Evolutionary conservation across 129 eudicot species (phyloP).

Genomic region (Flaveria robusta): DNA sequence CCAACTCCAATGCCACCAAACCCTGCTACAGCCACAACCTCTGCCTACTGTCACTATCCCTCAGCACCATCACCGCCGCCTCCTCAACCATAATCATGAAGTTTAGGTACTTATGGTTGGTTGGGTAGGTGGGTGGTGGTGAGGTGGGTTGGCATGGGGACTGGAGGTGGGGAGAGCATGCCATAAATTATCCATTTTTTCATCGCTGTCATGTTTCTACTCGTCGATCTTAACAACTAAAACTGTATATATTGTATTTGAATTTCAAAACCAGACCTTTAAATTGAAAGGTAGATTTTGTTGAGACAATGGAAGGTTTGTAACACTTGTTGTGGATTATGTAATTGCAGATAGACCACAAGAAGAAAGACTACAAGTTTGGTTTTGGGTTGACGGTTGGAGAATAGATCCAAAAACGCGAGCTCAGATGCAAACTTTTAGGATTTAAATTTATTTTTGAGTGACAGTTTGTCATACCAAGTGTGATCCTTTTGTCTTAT

Average conservation of each 20-base stretch:
- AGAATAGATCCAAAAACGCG: slow-evolving; percentile 50
- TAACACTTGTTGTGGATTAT: slow-evolving; percentile 10
- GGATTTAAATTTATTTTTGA: slow-evolving; percentile 31
- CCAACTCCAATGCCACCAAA: neutral
- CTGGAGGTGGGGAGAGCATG: neutral
- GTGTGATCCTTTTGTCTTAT: slow-evolving; percentile 31
- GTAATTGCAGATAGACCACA: slow-evolving; percentile 77
- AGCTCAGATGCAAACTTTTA: neutral
- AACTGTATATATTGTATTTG: neutral
- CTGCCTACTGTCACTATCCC: too few relatives aligned
- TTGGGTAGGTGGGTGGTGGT: too few relatives aligned
- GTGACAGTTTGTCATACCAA: slow-evolving; percentile 30
- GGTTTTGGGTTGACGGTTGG: slow-evolving; percentile 95
- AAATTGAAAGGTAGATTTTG: neutral
- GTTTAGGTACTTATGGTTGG: too few relatives aligned
- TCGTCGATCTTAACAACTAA: slow-evolving; percentile 1
- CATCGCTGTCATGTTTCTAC: neutral
- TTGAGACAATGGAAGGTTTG: neutral
- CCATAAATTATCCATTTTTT: neutral
- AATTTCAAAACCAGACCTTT: neutral
- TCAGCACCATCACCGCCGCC: neutral
- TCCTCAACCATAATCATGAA: too few relatives aligned
- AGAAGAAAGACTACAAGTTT: slow-evolving; percentile 93
- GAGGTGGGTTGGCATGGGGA: too few relatives aligned
- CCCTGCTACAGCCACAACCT: too few relatives aligned